A percentile compares a stretch with the other conserved stretches of the same genome.
Conservation (phyloP, 2,329 filamentous ascomycete genomes). For the Parastagonospora avenae region DNA sequence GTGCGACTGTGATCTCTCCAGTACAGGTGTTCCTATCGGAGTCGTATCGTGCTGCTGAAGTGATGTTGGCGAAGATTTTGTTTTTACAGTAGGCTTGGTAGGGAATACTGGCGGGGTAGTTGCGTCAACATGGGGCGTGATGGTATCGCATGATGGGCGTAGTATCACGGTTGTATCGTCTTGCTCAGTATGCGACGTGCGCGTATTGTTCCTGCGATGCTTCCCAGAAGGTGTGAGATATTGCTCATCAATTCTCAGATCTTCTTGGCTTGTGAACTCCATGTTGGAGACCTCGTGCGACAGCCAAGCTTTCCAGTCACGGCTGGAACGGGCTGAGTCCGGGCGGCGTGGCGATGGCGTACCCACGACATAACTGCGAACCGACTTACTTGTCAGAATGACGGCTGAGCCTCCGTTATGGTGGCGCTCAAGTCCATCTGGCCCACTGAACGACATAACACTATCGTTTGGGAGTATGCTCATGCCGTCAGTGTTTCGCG, state of each 20-base stretch:
- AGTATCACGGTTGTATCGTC: conserved; percentile 30
- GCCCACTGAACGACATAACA: conserved; percentile 31
- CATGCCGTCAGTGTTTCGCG: conserved; percentile 48
- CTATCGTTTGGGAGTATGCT: conserved; percentile 44
- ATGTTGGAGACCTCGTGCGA: conserved; percentile 51
- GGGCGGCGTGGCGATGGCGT: conserved; percentile 32
- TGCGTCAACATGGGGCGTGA: conserved; percentile 4
- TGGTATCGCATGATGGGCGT: conserved; percentile 10
- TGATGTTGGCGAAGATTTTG: not conserved
- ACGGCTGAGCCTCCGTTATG: conserved; percentile 46
- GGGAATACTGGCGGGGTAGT: not conserved
- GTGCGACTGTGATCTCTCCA: conserved; percentile 2
- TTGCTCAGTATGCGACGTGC: conserved; percentile 29
- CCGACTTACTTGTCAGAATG: conserved; percentile 51
- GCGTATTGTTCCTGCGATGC: conserved; percentile 23
- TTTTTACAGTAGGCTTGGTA: not conserved
- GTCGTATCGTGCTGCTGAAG: too few species aligned
- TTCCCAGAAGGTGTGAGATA: conserved; percentile 16
- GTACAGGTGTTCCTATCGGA: not conserved
- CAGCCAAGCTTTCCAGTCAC: conserved; percentile 55
- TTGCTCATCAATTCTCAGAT: conserved; percentile 33
- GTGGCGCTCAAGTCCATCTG: conserved; percentile 4
- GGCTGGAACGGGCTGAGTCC: conserved; percentile 40
- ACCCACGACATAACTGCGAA: conserved; percentile 50
- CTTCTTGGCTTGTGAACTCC: conserved; percentile 30